Base-by-base conservation (phyloP, 202 grass and related monocot species). In the Tripidium arundinaceum region DNA sequence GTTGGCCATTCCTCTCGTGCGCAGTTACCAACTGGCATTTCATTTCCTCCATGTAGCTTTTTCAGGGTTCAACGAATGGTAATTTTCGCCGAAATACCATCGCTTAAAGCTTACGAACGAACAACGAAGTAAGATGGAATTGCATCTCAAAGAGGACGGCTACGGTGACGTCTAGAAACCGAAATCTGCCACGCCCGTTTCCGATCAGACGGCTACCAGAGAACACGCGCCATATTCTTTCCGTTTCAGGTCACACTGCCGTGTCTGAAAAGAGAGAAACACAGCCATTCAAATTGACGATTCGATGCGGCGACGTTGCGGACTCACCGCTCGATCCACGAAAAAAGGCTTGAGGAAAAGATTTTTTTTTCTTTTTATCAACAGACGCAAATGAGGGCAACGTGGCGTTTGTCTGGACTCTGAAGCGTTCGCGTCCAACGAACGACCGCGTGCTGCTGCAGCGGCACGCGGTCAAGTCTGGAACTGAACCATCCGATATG, bases 391-490 rank as follows among this genome's bases (percentile, higher is more conserved):
- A 6, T 76, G 26, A 28, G 11, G 38, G 61, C n/a, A 37, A 18
- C 63, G 64, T 26, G 55, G 24, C 31, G 65, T n/a, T 14, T 42
- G 47, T 4, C 0, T 13, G 39, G 60, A 12, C 13, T 27, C 15
- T 21, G 74, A 52, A 71, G 45, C 52, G 38, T 21, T 11, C 54
- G 33, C 54, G 2, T 68, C 54, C 18, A n/a, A n/a, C n/a, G n/a
- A n/a, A n/a, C n/a, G n/a, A n/a, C n/a, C n/a, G 62, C 47, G 34
- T 27, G 72, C 37, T 28, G n/a, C n/a, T 8, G 80, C 81, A 34
- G 73, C 62, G 36, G 72, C 63, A 69, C 49, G 81, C 81, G 6
- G 71, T 31, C 75, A 72, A 57, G 75, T 33, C 67, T 34, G 19
- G n/a, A 21, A 11, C 28, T 33, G 10, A 37, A 19, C 14, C 31